A percentile compares a stretch with the other conserved stretches of the same genome.
phyloP scores from a whole-genome alignment of 768 basidiomycete species.

The Dioszegia aurantiaca region DNA sequence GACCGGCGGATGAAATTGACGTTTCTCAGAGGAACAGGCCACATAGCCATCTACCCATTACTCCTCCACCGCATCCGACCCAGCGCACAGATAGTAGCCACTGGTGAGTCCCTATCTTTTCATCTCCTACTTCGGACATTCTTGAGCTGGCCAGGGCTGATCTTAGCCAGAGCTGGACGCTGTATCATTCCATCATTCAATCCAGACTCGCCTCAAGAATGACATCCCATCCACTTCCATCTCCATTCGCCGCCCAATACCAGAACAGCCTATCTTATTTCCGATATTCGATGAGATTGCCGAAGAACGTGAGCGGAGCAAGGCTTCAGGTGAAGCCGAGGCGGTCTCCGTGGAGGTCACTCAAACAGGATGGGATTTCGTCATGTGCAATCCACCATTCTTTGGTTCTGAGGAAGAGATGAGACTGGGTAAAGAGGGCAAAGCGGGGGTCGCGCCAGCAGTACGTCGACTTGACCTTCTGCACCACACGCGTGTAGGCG shows the following conservation, averaged over 20 bases:
- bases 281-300: conserved; percentile 3
- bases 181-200: conserved; percentile 61
- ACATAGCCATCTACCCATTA: conserved; percentile 84
- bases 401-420: conserved; percentile 75
- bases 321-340: too few relatives aligned
- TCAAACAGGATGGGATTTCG: conserved; percentile 67
- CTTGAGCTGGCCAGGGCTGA: neutral
- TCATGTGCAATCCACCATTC: conserved; percentile 97
- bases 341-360: too few relatives aligned
- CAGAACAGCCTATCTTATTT: conserved; percentile 11
- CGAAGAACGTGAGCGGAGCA: too few relatives aligned
- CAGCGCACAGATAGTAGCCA: conserved; percentile 24
- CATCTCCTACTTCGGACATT: neutral
- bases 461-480: conserved; percentile 55
- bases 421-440: conserved; percentile 59
- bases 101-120: conserved; percentile 23
- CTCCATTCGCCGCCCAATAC: conserved; percentile 43
- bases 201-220: conserved; percentile 62
- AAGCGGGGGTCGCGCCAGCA: conserved; percentile 67
- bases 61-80: conserved; percentile 52
- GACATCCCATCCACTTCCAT: conserved; percentile 58
- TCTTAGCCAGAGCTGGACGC: conserved; percentile 82
- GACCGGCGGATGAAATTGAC: neutral
- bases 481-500: neutral
- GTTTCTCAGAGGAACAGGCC: conserved; percentile 82